These are phyloP conservation scores for Lachnellula cervina DNA, from an alignment of 2,329 filamentous ascomycete genomes.

Conservation along the genomic window DNA sequence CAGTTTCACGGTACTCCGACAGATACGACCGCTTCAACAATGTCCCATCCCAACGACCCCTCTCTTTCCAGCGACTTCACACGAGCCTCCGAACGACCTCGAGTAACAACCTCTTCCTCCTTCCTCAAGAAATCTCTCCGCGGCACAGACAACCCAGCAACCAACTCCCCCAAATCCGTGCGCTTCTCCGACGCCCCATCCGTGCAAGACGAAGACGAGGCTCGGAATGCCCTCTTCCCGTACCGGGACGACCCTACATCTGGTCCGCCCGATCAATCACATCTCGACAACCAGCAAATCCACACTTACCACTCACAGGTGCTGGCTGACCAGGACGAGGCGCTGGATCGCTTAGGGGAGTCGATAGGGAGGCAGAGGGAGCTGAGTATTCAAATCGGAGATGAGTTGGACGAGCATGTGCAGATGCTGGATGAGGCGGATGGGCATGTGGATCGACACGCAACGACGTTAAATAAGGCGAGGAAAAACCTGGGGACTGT, in stretches of 20 bases:
- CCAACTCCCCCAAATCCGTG: conserved; percentile 62
- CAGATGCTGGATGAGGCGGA: conserved; percentile 88
- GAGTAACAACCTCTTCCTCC: conserved; percentile 40
- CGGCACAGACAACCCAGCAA: conserved; percentile 26
- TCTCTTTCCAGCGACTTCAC: conserved; percentile 59
- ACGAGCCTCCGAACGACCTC: conserved; percentile 44
- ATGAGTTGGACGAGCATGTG: conserved; percentile 89
- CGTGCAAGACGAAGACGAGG: conserved; percentile 40
- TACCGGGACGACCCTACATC: conserved; percentile 65
- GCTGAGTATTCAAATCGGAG: conserved; percentile 90
- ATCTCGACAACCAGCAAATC: conserved; percentile 76
- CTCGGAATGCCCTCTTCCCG: conserved; percentile 55
- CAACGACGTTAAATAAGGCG: conserved; percentile 69
- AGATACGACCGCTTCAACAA: conserved; percentile 45
- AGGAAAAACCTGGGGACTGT: conserved; percentile 67
- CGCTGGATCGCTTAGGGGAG: conserved; percentile 82
- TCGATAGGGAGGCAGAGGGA: conserved; percentile 86
- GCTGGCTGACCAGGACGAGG: conserved; percentile 84
- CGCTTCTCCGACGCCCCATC: conserved; percentile 70
- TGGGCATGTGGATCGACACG: conserved; percentile 74
- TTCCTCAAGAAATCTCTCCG: conserved; percentile 34
- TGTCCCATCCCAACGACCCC: conserved; percentile 60
- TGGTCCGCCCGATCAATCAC: conserved; percentile 32
- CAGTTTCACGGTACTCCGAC: conserved; percentile 69
- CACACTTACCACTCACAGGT: conserved; percentile 78